Percentiles rank a stretch among this genome's conserved stretches.
phyloP scores from a whole-genome alignment of 148 eudicot genomes.

The Euryodendron excelsum region DNA sequence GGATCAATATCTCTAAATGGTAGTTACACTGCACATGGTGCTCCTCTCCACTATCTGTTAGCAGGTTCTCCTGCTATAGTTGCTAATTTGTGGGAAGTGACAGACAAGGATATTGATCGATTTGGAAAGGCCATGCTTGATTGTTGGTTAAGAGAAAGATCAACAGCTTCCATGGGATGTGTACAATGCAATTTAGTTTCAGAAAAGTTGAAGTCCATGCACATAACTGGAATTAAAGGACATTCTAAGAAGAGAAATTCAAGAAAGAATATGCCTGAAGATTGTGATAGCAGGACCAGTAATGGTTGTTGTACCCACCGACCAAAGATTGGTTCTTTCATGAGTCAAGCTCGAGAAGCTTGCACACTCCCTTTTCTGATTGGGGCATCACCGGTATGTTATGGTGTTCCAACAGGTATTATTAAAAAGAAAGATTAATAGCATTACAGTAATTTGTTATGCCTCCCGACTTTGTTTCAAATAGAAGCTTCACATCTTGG shows the following conservation, averaged over 20 bases:
- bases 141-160: constrained; percentile 67
- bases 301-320: constrained; percentile 51
- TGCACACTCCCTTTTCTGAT: constrained; percentile 64
- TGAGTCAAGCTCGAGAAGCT: constrained; percentile 73
- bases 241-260: constrained; percentile 41
- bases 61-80: constrained; percentile 87
- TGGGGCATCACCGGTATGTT: constrained; percentile 92
- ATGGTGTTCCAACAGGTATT: constrained; percentile 93
- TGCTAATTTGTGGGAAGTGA: constrained; percentile 95
- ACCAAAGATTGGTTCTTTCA: constrained; percentile 71
- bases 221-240: constrained; percentile 33
- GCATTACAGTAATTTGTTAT: background rate
- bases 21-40: constrained; percentile 64
- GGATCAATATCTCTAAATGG: constrained; percentile 65
- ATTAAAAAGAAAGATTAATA: constrained; percentile 43
- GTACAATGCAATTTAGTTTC: constrained; percentile 50
- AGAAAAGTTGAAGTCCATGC: constrained; percentile 46
- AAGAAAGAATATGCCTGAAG: constrained; percentile 30
- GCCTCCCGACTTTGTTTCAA: background rate
- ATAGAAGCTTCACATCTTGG: background rate
- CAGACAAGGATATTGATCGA: constrained; percentile 87
- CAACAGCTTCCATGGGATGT: constrained; percentile 41
- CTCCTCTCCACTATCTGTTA: constrained; percentile 62
- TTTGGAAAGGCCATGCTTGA: constrained; percentile 77
- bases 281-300: constrained; percentile 10